These are phyloP conservation scores for Mortierella sp. DNA, from an alignment of 371 early-diverging fungal species.

Conservation along the genomic window DNA sequence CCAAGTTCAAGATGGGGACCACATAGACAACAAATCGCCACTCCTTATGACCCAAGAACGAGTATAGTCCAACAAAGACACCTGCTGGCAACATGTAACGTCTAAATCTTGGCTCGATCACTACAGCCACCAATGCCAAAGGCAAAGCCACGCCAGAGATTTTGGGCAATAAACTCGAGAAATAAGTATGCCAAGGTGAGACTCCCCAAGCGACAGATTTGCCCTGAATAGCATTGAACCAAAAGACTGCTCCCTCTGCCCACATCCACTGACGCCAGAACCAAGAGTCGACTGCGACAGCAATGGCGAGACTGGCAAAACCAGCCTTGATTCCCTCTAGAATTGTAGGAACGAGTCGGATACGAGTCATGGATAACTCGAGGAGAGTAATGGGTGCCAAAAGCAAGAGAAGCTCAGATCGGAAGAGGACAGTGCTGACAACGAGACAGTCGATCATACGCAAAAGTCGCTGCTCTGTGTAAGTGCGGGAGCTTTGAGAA, in stretches of 20 bases:
- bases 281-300: slow-evolving; percentile 83
- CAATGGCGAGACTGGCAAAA: slow-evolving; percentile 59
- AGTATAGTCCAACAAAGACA: slow-evolving; percentile 75
- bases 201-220: slow-evolving; percentile 88
- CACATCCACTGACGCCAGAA: slow-evolving; percentile 86
- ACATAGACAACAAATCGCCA: slow-evolving; percentile 95
- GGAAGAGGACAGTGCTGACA: slow-evolving; percentile 79
- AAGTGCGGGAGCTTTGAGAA: slow-evolving; percentile 8
- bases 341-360: slow-evolving; percentile 46
- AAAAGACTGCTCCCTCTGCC: slow-evolving; percentile 90
- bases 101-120: slow-evolving; percentile 61
- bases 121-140: slow-evolving; percentile 64
- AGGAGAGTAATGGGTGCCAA: slow-evolving; percentile 59
- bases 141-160: slow-evolving; percentile 79
- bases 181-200: slow-evolving; percentile 83
- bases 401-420: slow-evolving; percentile 82
- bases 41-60: slow-evolving; percentile 93
- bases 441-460: slow-evolving; percentile 71
- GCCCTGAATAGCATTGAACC: slow-evolving; percentile 87
- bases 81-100: slow-evolving; percentile 69
- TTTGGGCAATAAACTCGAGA: slow-evolving; percentile 79
- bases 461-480: slow-evolving; percentile 45
- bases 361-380: slow-evolving; percentile 55
- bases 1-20: slow-evolving; percentile 86
- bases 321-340: slow-evolving; percentile 57